Conservation (phyloP, 768 basidiomycete genomes). For the Russula griseocarnosa region DNA sequence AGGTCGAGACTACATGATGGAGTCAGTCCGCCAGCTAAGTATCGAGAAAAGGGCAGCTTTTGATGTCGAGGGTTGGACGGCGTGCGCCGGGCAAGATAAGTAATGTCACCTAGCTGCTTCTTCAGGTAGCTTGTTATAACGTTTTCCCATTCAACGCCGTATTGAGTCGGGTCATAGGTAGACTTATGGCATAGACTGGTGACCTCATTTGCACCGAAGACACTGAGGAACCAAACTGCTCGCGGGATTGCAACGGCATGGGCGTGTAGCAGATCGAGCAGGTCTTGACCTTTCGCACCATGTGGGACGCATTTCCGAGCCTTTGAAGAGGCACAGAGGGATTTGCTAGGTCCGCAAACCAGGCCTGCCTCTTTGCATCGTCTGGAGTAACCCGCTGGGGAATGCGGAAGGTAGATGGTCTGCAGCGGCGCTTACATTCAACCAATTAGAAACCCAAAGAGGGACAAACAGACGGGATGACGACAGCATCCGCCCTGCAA, state of each 20-base stretch:
- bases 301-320: constrained; percentile 80
- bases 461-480: constrained; percentile 47
- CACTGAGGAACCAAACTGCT: constrained; percentile 84
- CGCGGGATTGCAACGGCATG: constrained; percentile 75
- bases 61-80: constrained; percentile 71
- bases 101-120: constrained; percentile 76
- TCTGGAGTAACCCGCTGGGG: constrained; percentile 80
- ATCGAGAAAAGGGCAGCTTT: constrained; percentile 39
- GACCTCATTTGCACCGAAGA: constrained; percentile 84
- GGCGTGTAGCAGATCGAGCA: constrained; percentile 72
- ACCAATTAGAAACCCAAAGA: background rate
- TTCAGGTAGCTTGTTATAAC: constrained; percentile 77
- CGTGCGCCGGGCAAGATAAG: constrained; percentile 76
- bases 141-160: constrained; percentile 82
- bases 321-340: constrained; percentile 76
- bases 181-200: constrained; percentile 74
- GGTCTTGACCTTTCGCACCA: constrained; percentile 78
- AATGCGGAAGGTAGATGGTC: constrained; percentile 68
- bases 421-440: constrained; percentile 30
- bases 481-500: constrained; percentile 52
- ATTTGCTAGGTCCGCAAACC: constrained; percentile 81
- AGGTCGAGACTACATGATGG: constrained; percentile 53
- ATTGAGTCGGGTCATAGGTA: constrained; percentile 75
- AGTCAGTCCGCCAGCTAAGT: background rate
- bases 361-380: constrained; percentile 71